Evolutionary conservation across 192 early-diverging fungal species (phyloP), one percentile per base, ranked within the genome.

Genomic region (Entomortierella parvispora): DNA sequence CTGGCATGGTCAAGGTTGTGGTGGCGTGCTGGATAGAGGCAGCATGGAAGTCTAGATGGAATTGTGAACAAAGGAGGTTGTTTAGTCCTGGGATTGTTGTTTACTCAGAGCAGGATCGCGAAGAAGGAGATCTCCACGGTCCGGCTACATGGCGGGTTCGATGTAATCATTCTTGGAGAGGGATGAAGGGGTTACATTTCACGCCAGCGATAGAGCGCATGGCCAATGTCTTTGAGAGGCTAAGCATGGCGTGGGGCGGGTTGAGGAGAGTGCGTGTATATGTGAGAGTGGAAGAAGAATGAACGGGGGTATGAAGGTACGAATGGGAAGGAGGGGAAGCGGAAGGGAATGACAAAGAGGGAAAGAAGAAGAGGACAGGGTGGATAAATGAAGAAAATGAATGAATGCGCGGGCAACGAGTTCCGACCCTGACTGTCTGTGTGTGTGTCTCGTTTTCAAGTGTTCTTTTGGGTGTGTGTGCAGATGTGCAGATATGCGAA

Each of bases 1-100:
- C 97, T 18, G 97, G 97, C 93, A 99, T 95, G 61, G 84, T 88
- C 75, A 99, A 81, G 26, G 71, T 65, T 3, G 77, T 84, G 51
- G 83, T 83, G 9, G 85, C 85, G 49, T 75, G 62, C 50, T 77
- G 82, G 0, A 71, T 50, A n/a, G 80, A 77, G 47, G 85, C 81
- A 26, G 80, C 84, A 34, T 87, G 85, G 50, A 87, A 75, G 42
- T 82, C 85, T 87, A 69, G 28, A 34, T 11, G 43, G 45, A 47
- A 22, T 63, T 20, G 61, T 33, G 54, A 56, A 34, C 25, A 56
- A n/a, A 1, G 2, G 31, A 17, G 4, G 6, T 56, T 56, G 8
- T 56, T 40, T 56, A n/a, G 31, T 40, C 37, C 37, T 40, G 12
- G 7, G 37, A 14, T 20, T 29, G n/a, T 8, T 22, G 32, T 37